Evolutionary conservation across 139 green algal genomes (phyloP).

Genomic region (Haematococcus lacustris): DNA sequence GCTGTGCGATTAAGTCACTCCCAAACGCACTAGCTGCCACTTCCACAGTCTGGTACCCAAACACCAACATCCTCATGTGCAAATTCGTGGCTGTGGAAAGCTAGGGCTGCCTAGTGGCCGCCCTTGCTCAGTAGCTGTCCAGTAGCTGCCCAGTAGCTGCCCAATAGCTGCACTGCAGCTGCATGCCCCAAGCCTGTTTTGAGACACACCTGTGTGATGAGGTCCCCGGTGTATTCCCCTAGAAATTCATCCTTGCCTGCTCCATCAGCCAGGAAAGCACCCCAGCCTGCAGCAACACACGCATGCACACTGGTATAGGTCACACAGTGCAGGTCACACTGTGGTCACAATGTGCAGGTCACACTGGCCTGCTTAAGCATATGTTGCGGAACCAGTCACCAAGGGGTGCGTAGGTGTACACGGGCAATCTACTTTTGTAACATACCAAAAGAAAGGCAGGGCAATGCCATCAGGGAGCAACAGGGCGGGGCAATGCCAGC

Average conservation of each 20-base stretch:
- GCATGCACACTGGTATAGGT: neutral
- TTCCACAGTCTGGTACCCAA: no score
- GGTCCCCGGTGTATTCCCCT: slow-evolving; percentile 82
- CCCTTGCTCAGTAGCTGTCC: no score
- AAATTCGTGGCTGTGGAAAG: no score
- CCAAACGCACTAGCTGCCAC: no score
- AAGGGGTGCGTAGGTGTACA: neutral
- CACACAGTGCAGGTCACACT: neutral
- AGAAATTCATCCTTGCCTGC: slow-evolving; percentile 65
- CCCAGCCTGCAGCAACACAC: slow-evolving; percentile 53
- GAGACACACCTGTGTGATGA: slow-evolving; percentile 61
- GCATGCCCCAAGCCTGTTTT: no score
- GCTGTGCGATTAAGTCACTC: no score
- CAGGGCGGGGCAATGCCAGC: no score
- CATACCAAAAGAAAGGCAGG: neutral
- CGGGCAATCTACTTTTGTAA: neutral
- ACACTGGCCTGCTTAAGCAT: neutral
- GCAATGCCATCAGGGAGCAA: neutral
- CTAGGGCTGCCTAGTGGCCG: no score
- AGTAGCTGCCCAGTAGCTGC: no score
- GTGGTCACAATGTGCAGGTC: neutral
- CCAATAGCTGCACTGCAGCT: no score
- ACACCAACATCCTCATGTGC: no score
- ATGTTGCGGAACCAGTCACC: neutral
- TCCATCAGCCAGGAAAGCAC: slow-evolving; percentile 56